Conservation (phyloP, 768 basidiomycete species). For the Pleurotus platypus region DNA sequence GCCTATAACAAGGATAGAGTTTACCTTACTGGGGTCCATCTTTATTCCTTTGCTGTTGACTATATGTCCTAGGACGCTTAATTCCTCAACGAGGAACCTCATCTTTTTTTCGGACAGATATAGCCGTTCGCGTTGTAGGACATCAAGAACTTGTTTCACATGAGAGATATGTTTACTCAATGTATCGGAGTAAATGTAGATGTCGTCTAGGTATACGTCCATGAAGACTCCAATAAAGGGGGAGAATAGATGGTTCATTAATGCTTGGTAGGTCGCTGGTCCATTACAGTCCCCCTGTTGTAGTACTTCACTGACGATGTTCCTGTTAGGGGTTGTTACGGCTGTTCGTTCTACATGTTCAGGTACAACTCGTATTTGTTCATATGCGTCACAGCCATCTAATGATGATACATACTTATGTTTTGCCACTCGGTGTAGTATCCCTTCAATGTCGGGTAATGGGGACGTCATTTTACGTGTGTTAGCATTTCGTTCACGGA, state of each 20-base stretch:
- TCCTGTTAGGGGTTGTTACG: slow-evolving; percentile 24
- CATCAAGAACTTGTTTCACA: slow-evolving; percentile 22
- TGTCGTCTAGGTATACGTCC: slow-evolving; percentile 31
- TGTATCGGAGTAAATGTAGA: slow-evolving; percentile 29
- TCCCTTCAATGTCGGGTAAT: slow-evolving; percentile 36
- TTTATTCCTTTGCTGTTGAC: too few species aligned
- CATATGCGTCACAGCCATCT: slow-evolving; percentile 35
- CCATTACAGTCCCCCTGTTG: slow-evolving; percentile 26
- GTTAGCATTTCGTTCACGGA: slow-evolving; percentile 32
- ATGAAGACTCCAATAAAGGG: slow-evolving; percentile 22
- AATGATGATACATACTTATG: slow-evolving; percentile 26
- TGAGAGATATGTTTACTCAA: slow-evolving; percentile 28
- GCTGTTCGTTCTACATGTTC: slow-evolving; percentile 19
- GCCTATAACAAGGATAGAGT: too few species aligned
- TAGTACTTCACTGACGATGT: slow-evolving; percentile 23
- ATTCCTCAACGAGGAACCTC: slow-evolving; percentile 5
- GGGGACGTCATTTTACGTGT: slow-evolving; percentile 31
- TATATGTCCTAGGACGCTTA: too few species aligned
- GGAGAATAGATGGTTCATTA: slow-evolving; percentile 30
- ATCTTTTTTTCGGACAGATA: slow-evolving; percentile 26
- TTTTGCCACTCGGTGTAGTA: slow-evolving; percentile 25
- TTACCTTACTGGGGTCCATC: too few species aligned
- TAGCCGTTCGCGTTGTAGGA: slow-evolving; percentile 19
- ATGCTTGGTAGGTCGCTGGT: slow-evolving; percentile 30
- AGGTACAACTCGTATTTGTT: slow-evolving; percentile 27